phyloP scores from a whole-genome alignment of 2,329 filamentous ascomycete genomes.

The Penicillium capsulatum region DNA sequence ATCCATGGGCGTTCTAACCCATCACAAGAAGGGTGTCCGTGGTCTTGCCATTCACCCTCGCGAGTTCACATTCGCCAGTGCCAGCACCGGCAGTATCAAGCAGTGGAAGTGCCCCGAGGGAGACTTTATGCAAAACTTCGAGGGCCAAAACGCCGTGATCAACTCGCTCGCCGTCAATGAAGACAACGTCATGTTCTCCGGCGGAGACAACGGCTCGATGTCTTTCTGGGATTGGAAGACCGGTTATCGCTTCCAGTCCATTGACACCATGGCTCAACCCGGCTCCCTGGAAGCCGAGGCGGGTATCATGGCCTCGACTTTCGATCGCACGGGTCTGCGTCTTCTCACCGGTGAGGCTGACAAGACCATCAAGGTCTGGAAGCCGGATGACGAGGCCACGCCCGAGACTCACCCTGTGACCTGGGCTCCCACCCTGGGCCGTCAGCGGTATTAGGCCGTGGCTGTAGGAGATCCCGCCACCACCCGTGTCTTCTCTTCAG shows the following conservation, averaged over 20 bases:
- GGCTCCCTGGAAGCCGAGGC: slow-evolving; percentile 91
- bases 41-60: slow-evolving; percentile 77
- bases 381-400: slow-evolving; percentile 84
- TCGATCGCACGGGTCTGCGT: slow-evolving; percentile 81
- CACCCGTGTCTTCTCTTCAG: slow-evolving; percentile 11
- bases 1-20: slow-evolving; percentile 90
- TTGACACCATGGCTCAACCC: slow-evolving; percentile 89
- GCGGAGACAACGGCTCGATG: slow-evolving; percentile 92
- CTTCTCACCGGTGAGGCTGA: slow-evolving; percentile 94
- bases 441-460: slow-evolving; percentile 63
- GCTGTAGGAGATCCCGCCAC: background rate
- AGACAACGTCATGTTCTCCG: slow-evolving; percentile 91
- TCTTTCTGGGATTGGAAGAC: slow-evolving; percentile 99
- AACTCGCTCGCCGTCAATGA: slow-evolving; percentile 92
- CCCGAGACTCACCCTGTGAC: slow-evolving; percentile 86
- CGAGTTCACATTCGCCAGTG: slow-evolving; percentile 94
- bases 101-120: slow-evolving; percentile 99
- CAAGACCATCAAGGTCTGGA: slow-evolving; percentile 99
- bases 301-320: slow-evolving; percentile 90
- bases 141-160: slow-evolving; percentile 93
- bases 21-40: slow-evolving; percentile 96
- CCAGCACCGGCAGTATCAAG: slow-evolving; percentile 90
- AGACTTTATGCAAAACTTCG: slow-evolving; percentile 98
- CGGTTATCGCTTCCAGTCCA: slow-evolving; percentile 81
- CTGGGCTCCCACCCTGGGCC: slow-evolving; percentile 78